Percentiles rank a stretch among this genome's conserved stretches.
Conservation (phyloP, 495 filamentous ascomycete genomes). For the Pseudoneurospora amorphoporcata region DNA sequence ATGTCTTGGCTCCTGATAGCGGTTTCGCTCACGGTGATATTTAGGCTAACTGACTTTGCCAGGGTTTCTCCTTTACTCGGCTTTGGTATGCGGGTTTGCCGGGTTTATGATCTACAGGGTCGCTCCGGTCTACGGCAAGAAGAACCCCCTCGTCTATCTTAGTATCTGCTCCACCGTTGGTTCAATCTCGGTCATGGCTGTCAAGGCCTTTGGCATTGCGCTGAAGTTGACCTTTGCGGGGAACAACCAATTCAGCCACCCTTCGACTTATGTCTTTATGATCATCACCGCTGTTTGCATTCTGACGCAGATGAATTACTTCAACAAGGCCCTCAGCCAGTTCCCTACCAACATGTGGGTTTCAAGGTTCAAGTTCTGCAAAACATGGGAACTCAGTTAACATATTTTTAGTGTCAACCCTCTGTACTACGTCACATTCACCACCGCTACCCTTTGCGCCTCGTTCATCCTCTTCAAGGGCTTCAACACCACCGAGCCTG, state of each 20-base stretch:
- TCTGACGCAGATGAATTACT: constrained; percentile 98
- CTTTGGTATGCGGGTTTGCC: constrained; percentile 67
- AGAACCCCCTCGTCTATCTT: constrained; percentile 89
- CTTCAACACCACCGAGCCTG: constrained; percentile 89
- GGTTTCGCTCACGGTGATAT: neutral
- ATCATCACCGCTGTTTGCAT: constrained; percentile 91
- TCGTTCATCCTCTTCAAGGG: constrained; percentile 96
- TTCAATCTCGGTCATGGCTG: constrained; percentile 94
- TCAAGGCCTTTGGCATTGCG: constrained; percentile 96
- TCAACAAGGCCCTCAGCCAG: constrained; percentile 95
- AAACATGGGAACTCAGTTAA: constrained; percentile 24
- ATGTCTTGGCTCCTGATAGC: constrained; percentile 16
- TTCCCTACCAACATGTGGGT: constrained; percentile 90
- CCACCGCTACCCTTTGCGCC: constrained; percentile 84
- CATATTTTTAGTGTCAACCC: constrained; percentile 75
- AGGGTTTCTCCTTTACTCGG: constrained; percentile 85
- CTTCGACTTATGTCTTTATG: constrained; percentile 92
- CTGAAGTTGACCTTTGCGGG: constrained; percentile 85
- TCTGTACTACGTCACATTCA: constrained; percentile 99
- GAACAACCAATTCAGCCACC: constrained; percentile 86
- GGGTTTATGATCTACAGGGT: constrained; percentile 92
- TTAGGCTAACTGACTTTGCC: constrained; percentile 17
- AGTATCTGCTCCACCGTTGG: constrained; percentile 96
- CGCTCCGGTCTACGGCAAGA: constrained; percentile 78
- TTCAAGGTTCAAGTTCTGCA: neutral